These are phyloP conservation scores for Mallotus japonicus DNA, from an alignment of 441 rosid species.

Conservation along the genomic window DNA sequence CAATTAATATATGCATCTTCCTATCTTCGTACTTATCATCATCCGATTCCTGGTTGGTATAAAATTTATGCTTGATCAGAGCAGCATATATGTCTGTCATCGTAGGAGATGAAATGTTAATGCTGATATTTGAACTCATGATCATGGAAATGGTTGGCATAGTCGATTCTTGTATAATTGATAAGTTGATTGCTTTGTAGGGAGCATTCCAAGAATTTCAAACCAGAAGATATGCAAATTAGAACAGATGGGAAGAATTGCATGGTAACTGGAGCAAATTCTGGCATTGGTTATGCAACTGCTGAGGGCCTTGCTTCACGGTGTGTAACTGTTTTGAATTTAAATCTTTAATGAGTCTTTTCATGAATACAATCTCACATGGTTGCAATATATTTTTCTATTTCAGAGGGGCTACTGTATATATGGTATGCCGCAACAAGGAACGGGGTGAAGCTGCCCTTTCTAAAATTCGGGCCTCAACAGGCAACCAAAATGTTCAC, in stretches of 20 bases:
- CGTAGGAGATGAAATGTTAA: neutral
- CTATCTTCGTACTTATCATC: neutral
- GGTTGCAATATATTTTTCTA: conserved; percentile 6
- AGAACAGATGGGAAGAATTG: conserved; percentile 70
- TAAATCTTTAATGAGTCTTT: neutral
- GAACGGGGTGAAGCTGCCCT: conserved; percentile 80
- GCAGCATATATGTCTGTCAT: neutral
- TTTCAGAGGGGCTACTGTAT: conserved; percentile 79
- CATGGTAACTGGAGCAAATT: conserved; percentile 85
- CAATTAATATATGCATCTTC: neutral
- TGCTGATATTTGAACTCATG: neutral
- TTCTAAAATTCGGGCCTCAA: conserved; percentile 58
- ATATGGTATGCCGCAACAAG: conserved; percentile 80
- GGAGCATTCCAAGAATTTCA: conserved; percentile 68
- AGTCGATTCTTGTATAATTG: neutral
- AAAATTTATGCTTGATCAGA: too few species aligned
- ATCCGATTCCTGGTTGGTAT: neutral
- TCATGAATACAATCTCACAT: neutral
- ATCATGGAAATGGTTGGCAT: conserved; percentile 1
- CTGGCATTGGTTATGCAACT: conserved; percentile 85
- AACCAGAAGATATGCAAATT: conserved; percentile 60
- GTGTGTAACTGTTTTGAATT: conserved; percentile 30
- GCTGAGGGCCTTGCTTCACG: conserved; percentile 90
- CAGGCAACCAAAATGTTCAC: conserved; percentile 75
- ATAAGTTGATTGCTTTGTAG: conserved; percentile 27